Percentiles rank a stretch among this genome's conserved stretches.
phyloP scores from a whole-genome alignment of 495 filamentous ascomycete species.

The Daldinia vernicosa region DNA sequence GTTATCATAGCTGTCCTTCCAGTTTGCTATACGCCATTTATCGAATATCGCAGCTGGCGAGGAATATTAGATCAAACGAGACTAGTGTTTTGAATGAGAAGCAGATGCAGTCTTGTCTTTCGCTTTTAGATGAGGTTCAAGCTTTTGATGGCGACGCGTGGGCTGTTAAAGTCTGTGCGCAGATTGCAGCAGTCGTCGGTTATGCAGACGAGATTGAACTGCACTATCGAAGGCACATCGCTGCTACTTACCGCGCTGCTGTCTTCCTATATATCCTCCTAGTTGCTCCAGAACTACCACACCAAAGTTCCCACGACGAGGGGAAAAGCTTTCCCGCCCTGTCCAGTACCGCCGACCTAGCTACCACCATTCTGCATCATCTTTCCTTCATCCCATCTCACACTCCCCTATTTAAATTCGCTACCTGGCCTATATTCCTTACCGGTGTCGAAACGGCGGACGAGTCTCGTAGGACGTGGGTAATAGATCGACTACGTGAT shows the following conservation, averaged over 20 bases:
- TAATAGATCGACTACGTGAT: constrained; percentile 48
- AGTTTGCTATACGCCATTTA: constrained; percentile 52
- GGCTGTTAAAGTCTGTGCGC: constrained; percentile 48
- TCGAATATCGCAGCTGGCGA: constrained; percentile 47
- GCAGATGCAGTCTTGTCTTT: constrained; percentile 37
- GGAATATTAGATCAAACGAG: constrained; percentile 16
- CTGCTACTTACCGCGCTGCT: constrained; percentile 57
- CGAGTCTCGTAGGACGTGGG: constrained; percentile 45
- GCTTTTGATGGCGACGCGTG: constrained; percentile 49
- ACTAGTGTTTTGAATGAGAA: constrained; percentile 13
- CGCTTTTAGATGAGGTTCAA: constrained; percentile 45
- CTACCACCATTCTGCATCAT: constrained; percentile 54
- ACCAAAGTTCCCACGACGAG: constrained; percentile 21
- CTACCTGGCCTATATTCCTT: constrained; percentile 67
- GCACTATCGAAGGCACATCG: constrained; percentile 52
- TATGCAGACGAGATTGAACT: constrained; percentile 46
- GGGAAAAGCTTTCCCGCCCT: constrained; percentile 53
- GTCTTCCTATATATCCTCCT: constrained; percentile 52
- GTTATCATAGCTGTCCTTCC: constrained; percentile 58
- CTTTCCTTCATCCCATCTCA: constrained; percentile 57
- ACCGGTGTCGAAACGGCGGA: constrained; percentile 60
- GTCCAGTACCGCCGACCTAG: constrained; percentile 50
- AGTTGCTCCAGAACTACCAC: constrained; percentile 36
- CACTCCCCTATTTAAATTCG: constrained; percentile 61
- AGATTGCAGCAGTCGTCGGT: constrained; percentile 29